Evolutionary conservation across 2,329 filamentous ascomycete genomes (phyloP).

Genomic region (Dothideomycetidae sp.): DNA sequence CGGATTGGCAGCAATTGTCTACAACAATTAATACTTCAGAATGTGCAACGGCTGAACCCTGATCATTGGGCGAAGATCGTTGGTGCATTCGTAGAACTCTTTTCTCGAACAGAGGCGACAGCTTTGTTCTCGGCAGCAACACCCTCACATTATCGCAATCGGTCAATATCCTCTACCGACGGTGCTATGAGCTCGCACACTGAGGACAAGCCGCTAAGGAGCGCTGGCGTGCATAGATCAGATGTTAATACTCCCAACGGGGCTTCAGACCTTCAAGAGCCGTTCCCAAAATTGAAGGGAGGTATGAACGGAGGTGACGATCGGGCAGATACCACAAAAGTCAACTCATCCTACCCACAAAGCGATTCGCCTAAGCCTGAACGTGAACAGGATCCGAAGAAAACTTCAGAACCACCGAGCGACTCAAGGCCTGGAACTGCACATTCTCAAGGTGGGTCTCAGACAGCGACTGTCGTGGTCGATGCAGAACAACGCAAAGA

Average conservation of each 20-base stretch:
- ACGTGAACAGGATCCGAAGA: conserved; percentile 5
- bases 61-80: conserved; percentile 93
- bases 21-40: conserved; percentile 90
- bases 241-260: conserved; percentile 14
- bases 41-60: conserved; percentile 77
- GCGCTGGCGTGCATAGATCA: neutral
- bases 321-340: neutral
- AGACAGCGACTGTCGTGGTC: conserved; percentile 81
- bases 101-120: conserved; percentile 85
- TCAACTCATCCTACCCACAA: conserved; percentile 1
- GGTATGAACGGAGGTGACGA: conserved; percentile 2
- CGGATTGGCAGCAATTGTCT: conserved; percentile 96
- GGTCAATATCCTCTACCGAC: conserved; percentile 10
- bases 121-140: conserved; percentile 82
- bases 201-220: neutral
- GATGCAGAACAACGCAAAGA: conserved; percentile 85
- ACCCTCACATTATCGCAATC: conserved; percentile 27
- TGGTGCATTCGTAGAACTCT: conserved; percentile 87
- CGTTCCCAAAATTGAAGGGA: conserved; percentile 7
- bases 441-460: conserved; percentile 54
- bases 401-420: conserved; percentile 14
- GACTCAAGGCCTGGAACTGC: conserved; percentile 64
- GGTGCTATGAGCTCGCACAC: conserved; percentile 23
- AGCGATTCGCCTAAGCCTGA: conserved; percentile 5
- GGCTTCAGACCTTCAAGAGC: conserved; percentile 12